These are phyloP conservation scores for Friedmanniomyces endolithicus DNA, from an alignment of 495 filamentous ascomycete species.

Conservation along the genomic window DNA sequence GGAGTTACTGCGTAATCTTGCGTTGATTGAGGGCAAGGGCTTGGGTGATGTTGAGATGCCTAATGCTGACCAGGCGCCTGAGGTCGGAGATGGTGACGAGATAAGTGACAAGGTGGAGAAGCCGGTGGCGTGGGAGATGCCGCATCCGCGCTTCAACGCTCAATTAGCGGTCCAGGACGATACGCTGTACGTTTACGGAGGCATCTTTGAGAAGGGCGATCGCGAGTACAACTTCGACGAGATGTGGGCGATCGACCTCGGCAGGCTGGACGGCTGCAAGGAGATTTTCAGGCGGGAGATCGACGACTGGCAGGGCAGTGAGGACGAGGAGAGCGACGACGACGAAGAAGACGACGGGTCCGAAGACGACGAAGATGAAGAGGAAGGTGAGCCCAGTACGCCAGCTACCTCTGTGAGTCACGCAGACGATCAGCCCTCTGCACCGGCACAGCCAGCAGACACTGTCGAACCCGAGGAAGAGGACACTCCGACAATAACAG, in stretches of 20 bases:
- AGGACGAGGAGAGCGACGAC: conserved; percentile 30
- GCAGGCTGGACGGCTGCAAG: conserved; percentile 81
- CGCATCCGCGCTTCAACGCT: conserved; percentile 78
- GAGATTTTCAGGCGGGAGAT: conserved; percentile 75
- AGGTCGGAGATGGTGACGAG: conserved; percentile 40
- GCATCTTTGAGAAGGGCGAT: conserved; percentile 89
- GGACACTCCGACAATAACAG: conserved; percentile 36
- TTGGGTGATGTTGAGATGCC: conserved; percentile 32
- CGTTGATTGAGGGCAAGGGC: conserved; percentile 59
- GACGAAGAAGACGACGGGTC: conserved; percentile 57
- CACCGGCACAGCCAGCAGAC: neutral
- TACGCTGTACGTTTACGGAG: conserved; percentile 81
- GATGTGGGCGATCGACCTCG: conserved; percentile 80
- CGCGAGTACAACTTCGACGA: conserved; percentile 91
- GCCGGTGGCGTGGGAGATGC: conserved; percentile 56
- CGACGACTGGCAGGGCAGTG: conserved; percentile 65
- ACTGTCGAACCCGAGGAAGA: conserved; percentile 27
- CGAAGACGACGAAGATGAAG: conserved; percentile 58
- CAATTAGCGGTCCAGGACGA: conserved; percentile 85
- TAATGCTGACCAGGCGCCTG: conserved; percentile 20
- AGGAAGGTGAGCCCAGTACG: conserved; percentile 43
- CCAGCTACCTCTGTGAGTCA: conserved; percentile 22
- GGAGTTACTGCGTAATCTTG: conserved; percentile 73
- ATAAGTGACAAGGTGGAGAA: conserved; percentile 39
- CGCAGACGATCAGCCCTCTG: neutral